Base-by-base conservation (phyloP, 192 early-diverging fungal species). In the Entomortierella parvispora region DNA sequence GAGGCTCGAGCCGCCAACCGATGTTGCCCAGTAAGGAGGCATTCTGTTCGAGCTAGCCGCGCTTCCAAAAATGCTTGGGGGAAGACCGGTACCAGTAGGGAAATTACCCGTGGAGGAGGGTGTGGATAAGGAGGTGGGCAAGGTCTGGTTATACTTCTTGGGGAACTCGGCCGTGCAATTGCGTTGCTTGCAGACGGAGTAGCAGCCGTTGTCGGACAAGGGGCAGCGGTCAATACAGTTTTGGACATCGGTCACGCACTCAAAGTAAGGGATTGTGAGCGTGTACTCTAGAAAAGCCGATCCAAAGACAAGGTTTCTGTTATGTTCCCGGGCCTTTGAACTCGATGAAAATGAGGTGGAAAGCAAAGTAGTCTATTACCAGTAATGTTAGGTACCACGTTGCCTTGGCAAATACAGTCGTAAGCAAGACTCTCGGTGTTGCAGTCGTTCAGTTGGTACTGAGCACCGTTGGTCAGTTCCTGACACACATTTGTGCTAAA, bases 101-200 rank as follows among this genome's bases (percentile, higher is more conserved):
- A 42, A 34, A 26, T 50, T 46, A 29, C 17, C 10, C 0, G 59
- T 55, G 15, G 64, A 55, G 0, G 72, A 67, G 15, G 71, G 52
- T 2, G 58, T 62, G 6, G 72, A 6, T 0, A 28, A 31, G 7
- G 72, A 62, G 31, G 72, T 76, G 1, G 72, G 64, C 25, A 76
- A 47, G 43, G 65, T 68, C 29, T 76, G 72, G 59, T 76, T 67
- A 52, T 76, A 75, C 42, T 75, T 75, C 34, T 75, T 75, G 28
- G 71, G 71, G 46, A 68, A 68, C 40, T 76, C 65, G 28, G 72
- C 72, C 0, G 65, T 37, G 25, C 72, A 68, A 34, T 52, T 76
- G 44, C 72, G 58, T 25, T 37, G 2, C 25, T 54, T 62, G 44
- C 71, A 75, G 29, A n/a, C 43, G 15, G 50, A 18, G 23, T 75